Evolutionary conservation across 163 green algal species (phyloP), one percentile per base, ranked within the genome.

Genomic region (Chlamydomonas reinhardtii): DNA sequence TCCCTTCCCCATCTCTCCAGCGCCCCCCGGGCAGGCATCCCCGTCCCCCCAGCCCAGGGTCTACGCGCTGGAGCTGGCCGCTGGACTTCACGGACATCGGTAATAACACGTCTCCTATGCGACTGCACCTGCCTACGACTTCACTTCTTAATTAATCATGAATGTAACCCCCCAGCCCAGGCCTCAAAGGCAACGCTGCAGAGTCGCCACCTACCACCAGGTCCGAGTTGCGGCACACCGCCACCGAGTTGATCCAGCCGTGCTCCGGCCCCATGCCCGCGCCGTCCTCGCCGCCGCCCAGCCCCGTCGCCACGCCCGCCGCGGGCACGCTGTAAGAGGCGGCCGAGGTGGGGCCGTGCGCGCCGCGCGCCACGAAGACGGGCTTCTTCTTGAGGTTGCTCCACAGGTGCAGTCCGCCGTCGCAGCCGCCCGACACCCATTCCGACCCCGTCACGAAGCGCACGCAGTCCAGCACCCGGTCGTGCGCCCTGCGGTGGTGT

Each of bases 301-400:
- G 15, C 4, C 37, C 64, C 62, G 37, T 39, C 2, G 75, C 32
- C 64, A 37, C 34, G 5, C 32, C 76, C 9, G 73, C 34, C 37
- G 43, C 54, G 39, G 65, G 62, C 27, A 74, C 61, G 34, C 48
- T 73, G n/a, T 73, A 75, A 9, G 52, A 32, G 37, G 19, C 27
- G 27, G 19, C 69, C 54, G 82, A 71, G 22, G 52, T 66, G 34
- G 74, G 54, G 34, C 80, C 86, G 89, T 99, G 97, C 27, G 95
- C 96, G 25, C 78, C 77, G 17, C 85, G 73, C 9, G 94, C 72
- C 0, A 95, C 65, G 27, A 82, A 86, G 52, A 96, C 87, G 2
- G 97, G 96, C 78, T 97, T 98, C 93, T 99, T 99, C 70, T 96
- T 97, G 17, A 94, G 66, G 35, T 92, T 84, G 61, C 71, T 96